Conservation (phyloP, 805 yeast species). For the Starmerella potacharoeniae region DNA sequence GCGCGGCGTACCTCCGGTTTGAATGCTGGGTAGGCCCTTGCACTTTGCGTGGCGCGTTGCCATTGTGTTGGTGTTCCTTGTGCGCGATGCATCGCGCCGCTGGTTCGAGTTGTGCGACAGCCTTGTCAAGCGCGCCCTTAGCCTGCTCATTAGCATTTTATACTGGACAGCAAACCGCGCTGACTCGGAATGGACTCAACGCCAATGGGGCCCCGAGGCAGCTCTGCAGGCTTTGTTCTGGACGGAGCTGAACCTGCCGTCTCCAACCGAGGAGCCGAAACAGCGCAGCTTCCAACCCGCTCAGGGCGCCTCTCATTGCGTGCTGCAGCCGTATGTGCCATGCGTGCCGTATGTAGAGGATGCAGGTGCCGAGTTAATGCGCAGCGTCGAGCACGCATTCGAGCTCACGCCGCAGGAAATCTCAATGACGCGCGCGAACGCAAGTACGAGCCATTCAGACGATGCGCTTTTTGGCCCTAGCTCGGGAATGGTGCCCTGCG, state of each 20-base stretch:
- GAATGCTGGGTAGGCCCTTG: neutral
- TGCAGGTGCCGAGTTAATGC: neutral
- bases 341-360: no score
- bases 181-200: conserved; percentile 1
- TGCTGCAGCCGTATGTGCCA: no score
- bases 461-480: neutral
- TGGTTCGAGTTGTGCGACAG: neutral
- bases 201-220: conserved; percentile 10
- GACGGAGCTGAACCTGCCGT: neutral
- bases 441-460: no score
- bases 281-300: neutral
- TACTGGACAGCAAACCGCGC: conserved; percentile 5
- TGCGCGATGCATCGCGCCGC: neutral
- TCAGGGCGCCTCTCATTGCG: no score
- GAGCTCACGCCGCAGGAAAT: neutral
- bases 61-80: neutral
- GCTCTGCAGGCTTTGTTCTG: conserved; percentile 5
- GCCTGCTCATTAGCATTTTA: neutral
- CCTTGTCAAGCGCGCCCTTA: neutral
- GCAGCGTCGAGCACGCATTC: neutral
- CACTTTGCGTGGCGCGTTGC: neutral
- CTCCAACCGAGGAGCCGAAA: neutral
- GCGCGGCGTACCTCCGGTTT: neutral
- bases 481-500: neutral
- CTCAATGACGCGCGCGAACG: neutral